Evolutionary conservation across 257 asterid species (phyloP), one percentile per base, ranked within the genome.

Genomic region (Vinca minor): DNA sequence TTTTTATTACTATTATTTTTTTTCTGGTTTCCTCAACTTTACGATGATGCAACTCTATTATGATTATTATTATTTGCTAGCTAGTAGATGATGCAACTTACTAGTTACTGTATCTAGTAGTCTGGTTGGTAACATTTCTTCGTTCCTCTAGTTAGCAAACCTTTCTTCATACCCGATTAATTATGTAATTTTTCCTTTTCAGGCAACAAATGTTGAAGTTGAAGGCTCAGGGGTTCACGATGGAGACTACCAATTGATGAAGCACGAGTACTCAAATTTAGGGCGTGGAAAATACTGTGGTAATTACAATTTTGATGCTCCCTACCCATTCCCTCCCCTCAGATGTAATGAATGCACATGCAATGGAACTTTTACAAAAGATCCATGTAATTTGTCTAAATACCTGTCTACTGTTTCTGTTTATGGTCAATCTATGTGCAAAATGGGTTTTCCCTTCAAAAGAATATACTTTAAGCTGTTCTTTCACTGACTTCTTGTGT

Each of bases 191-290:
- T 65, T 69, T 25, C 29, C 67, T 73, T 62, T 72, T 65, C 83
- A 91, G 98, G 92, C 94, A 29, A 84, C 91, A 36, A 80, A 84
- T 74, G 74, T 79, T 59, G 95, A 85, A 82, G 84, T 78, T 78
- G 96, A 83, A 71, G 68, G 81, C 62, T 80, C 93, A 42, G 92
- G 96, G 56, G 69, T 83, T 72, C 86, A 82, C 70, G 89, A 78
- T 32, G 85, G 89, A 38, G 92, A 80, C 64, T 91, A 78, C 79
- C 96, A 80, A 70, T 69, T 81, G 79, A 76, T 85, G 84, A 90
- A 85, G 82, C 77, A 73, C 59, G 88, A 63, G 6, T 87, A 76
- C 75, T 69, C 81, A 71, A 83, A 73, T 78, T 67, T 84, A 47
- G 85, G 79, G 64, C 79, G 73, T 52, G 85, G 76, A 62, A 91